Evolutionary conservation across 192 early-diverging fungal genomes (phyloP).

Genomic region (Coemansia sp.): DNA sequence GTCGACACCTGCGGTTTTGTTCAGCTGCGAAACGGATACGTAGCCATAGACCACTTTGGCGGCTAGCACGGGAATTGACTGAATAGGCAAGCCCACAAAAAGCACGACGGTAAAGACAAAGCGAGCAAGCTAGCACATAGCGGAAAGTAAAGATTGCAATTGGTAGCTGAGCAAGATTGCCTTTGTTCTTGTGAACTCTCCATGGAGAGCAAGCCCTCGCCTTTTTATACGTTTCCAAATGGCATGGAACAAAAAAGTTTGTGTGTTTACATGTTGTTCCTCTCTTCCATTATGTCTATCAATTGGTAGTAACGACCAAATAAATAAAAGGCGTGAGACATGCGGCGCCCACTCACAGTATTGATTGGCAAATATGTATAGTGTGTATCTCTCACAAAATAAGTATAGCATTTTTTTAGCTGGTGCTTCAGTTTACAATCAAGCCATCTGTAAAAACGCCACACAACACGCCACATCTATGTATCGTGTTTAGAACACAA

Average conservation of each 20-base stretch:
- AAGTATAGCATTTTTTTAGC: too few species aligned
- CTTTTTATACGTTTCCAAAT: background rate
- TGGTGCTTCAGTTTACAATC: conserved; percentile 8
- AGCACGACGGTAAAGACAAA: background rate
- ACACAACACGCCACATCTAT: background rate
- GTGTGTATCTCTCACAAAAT: too few species aligned
- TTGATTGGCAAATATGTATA: too few species aligned
- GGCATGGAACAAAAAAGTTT: background rate
- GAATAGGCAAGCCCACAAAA: background rate
- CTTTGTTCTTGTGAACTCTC: background rate
- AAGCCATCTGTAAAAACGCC: conserved; percentile 39
- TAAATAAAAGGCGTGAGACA: background rate
- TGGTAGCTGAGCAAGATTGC: background rate
- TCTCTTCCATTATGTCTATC: background rate
- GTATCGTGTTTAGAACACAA: too few species aligned
- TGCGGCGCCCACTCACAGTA: background rate
- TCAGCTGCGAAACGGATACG: conserved; percentile 42
- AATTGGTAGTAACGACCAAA: background rate
- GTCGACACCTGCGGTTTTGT: conserved; percentile 38
- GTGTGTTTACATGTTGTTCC: background rate
- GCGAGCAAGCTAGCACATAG: background rate
- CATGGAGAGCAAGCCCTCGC: background rate
- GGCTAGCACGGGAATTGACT: background rate
- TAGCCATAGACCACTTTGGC: conserved; percentile 47
- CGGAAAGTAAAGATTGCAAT: too few species aligned